Evolutionary conservation across 116 monocot genomes (phyloP), one percentile per base, ranked within the genome.

Genomic region (Posidonia oceanica): DNA sequence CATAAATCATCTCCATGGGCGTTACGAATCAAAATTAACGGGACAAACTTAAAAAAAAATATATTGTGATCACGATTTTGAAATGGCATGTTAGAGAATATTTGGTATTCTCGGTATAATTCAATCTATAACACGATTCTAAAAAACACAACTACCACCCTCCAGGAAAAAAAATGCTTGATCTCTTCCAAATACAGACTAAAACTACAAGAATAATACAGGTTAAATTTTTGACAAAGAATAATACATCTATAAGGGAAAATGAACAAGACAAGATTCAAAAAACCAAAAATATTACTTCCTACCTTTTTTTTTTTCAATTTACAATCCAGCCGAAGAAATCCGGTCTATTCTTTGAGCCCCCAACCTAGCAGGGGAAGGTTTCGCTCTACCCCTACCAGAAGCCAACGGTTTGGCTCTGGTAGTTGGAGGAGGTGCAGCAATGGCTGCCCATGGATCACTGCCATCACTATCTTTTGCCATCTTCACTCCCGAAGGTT

Each of bases 401-500:
- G 80, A 59, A 13, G 91, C 78, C 70, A 97, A 83, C 15, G 97
- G 97, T 70, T 85, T 97, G 37, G 82, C 97, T 66, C 79, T 97
- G 22, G 97, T 92, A 37, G 77, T 80, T 8, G 97, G 97, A 17
- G 89, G 80, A 68, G 89, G 87, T 36, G 92, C 97, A 21, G 97
- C 97, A 63, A 97, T 97, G 44, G 92, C 83, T 15, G 92, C 97
- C 97, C 97, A 97, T 21, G 87, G 89, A 70, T 97, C 97, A 53
- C 69, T 76, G 38, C 85, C 84, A 63, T 87, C 82, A 36, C 54
- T 58, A 5, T 63, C 55, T 11, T 54, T 21, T 14, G 76, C 22
- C 54, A 80, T 37, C 63, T 80, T 83, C 0, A 55, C 2, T 29
- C 38, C 78, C 23, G 74, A 63, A 48, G 89, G 76, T 67, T 75